Evolutionary conservation across 1,284 basidiomycete genomes (phyloP), one percentile per base, ranked within the genome.

Genomic region (Lignosus rhinocerotis): DNA sequence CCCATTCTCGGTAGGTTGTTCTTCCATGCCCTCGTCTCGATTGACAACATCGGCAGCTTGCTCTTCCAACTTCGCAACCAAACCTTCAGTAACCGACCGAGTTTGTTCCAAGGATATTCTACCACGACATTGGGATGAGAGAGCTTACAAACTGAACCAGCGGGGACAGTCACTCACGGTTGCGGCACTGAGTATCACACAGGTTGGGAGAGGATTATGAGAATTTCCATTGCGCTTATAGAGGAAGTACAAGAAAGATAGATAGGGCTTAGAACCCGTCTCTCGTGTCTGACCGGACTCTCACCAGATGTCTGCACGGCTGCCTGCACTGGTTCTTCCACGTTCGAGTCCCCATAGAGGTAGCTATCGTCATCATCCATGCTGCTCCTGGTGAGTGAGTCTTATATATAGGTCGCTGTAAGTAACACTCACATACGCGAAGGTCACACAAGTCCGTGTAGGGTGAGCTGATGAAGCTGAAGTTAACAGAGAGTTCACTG

Each of bases 301-400:
- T 80, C 75, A 83, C 82, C 80, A 72, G 76, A 73, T 61, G 73
- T 71, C 61, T 66, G 60, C 42, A 71, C 68, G 14, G 64, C 58
- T 44, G 72, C 60, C 59, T 78, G 74, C 60, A 74, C 65, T 59
- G 67, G 66, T 55, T 76, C 69, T 47, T 72, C 67, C 51, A 68
- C 69, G 19, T 74, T 69, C 46, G 83, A 78, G 61, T 80, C 80
- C 65, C 88, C 88, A 65, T 90, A 90, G 60, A 90, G 76, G 71
- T 86, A 90, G 45, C 86, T 86, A 70, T 90, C 88, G 70, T 90
- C 88, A 72, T 90, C 88, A 69, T 88, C 86, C 71, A 75, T 78
- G 46, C 60, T 63, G 33, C 11, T 7, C 11, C 9, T 30, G 21
- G 17, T 6, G n/a, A 5, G 6, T 45, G 11, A 39, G 11, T 39